Evolutionary conservation across 202 grass and related monocot species (phyloP).

Genomic region (Cymbopogon flexuosus): DNA sequence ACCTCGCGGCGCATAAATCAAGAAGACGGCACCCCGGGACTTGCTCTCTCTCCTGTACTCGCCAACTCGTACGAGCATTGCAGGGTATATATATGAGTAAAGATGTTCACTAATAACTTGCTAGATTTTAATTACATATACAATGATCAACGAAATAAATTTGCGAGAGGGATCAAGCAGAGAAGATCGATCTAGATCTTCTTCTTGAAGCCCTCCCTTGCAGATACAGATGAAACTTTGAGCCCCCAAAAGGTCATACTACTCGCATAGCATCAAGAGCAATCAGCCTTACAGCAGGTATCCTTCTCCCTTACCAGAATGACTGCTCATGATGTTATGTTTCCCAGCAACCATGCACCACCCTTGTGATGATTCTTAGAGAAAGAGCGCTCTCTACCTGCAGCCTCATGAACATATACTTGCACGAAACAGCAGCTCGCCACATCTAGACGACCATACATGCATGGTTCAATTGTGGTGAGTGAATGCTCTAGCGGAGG

Average conservation of each 20-base stretch:
- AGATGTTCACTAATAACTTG: constrained; percentile 21
- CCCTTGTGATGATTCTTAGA: not conserved
- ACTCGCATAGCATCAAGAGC: constrained; percentile 90
- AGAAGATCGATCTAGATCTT: constrained; percentile 39
- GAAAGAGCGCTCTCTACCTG: not conserved
- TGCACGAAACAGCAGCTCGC: constrained; percentile 21
- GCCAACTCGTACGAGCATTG: not conserved
- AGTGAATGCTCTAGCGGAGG: constrained; percentile 35
- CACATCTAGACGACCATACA: not conserved
- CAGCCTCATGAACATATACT: constrained; percentile 21
- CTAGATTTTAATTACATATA: constrained; percentile 45
- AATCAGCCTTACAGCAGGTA: constrained; percentile 60
- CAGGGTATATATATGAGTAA: not conserved
- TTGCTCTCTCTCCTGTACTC: not conserved
- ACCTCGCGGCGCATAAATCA: not conserved
- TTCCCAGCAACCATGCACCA: constrained; percentile 13
- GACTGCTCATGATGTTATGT: constrained; percentile 99
- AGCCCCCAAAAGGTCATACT: constrained; percentile 39
- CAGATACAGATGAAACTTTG: constrained; percentile 44
- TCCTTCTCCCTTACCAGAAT: constrained; percentile 46
- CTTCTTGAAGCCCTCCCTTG: constrained; percentile 35
- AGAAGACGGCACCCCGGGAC: not conserved
- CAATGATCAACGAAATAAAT: constrained; percentile 38
- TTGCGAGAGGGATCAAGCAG: constrained; percentile 19
- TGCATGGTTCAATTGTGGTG: not conserved